Conservation (phyloP, 257 asterid genomes). For the Nemophila menziesii region DNA sequence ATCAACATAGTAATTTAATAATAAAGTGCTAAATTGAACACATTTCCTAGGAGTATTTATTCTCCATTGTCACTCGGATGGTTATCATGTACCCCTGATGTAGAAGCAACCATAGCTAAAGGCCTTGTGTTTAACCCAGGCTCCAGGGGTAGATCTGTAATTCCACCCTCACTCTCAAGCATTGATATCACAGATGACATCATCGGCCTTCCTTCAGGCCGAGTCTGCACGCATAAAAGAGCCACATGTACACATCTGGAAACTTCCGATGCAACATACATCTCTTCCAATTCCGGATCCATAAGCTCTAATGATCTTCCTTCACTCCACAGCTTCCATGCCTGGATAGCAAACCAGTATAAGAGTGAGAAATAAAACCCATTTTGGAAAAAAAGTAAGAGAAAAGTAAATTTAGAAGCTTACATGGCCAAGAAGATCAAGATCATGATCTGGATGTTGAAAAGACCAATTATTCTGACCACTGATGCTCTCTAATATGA, state of each 20-base stretch:
- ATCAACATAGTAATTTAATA: too few relatives aligned
- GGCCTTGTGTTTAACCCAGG: too few relatives aligned
- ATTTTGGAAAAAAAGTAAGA: background rate
- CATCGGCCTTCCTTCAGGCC: constrained; percentile 2
- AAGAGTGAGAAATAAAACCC: background rate
- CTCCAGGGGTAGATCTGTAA: too few relatives aligned
- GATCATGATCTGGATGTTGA: background rate
- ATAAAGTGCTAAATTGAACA: too few relatives aligned
- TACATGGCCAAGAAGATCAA: constrained; percentile 1
- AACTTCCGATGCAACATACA: background rate
- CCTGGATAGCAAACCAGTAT: constrained; percentile 2
- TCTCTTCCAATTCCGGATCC: constrained; percentile 3
- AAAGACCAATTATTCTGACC: constrained; percentile 6
- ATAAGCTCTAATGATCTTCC: constrained; percentile 2
- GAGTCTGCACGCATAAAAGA: constrained; percentile 5
- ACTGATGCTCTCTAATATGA: constrained; percentile 12
- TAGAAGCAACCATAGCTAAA: too few relatives aligned
- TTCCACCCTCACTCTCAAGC: constrained; percentile 1
- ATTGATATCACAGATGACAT: constrained; percentile 4
- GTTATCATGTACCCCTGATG: too few relatives aligned
- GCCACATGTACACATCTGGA: constrained; percentile 1
- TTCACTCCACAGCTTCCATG: constrained; percentile 10
- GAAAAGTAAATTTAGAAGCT: background rate
- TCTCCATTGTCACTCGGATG: too few relatives aligned
- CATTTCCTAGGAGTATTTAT: too few relatives aligned